Evolutionary conservation across 2,329 filamentous ascomycete genomes (phyloP), one percentile per base, ranked within the genome.

Genomic region (Nothophoma quercina): DNA sequence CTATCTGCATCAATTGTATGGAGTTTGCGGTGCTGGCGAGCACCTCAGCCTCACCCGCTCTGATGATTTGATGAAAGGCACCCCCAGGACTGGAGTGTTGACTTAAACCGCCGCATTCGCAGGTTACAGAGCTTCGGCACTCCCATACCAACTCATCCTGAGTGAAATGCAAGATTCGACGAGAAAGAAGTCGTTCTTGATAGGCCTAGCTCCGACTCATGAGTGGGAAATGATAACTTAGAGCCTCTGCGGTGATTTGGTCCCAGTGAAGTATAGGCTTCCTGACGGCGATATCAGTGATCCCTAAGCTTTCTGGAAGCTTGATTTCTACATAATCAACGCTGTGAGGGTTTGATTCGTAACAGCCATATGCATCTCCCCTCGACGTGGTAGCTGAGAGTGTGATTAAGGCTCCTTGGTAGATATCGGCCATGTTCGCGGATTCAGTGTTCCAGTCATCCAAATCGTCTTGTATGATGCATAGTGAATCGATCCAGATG

Each of bases 401-500:
- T 4, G 32, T 36, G 25, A 45, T 22, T 7, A 23, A 45, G n/a
- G 26, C 55, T 28, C 10, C 51, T 51, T n/a, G 43, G 32, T 63
- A 65, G 3, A 65, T 53, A 6, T 48, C 32, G 5, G 35, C 46
- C 60, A 65, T 63, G 9, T 56, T 58, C 1, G 60, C 49, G 10
- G 56, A 51, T 30, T 65, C 59, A 2, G 32, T 34, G 19, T 46
- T 51, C 56, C 60, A 65, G 16, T 63, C 59, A 0, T 56, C 45
- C 2, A 29, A 33, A 9, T 52, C 53, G 25, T 64, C 59, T 47
- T 64, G 63, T 5, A 64, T 40, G 19, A 64, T 66, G 34, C 63
- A 66, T 0, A 66, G 30, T 3, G 47, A 46, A 29, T 66, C 63
- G 10, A 66, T 62, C 62, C 63, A 66, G 18, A 65, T 34, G 35